Conservation (phyloP, 2,329 filamentous ascomycete genomes). For the Verticillium nubilum region DNA sequence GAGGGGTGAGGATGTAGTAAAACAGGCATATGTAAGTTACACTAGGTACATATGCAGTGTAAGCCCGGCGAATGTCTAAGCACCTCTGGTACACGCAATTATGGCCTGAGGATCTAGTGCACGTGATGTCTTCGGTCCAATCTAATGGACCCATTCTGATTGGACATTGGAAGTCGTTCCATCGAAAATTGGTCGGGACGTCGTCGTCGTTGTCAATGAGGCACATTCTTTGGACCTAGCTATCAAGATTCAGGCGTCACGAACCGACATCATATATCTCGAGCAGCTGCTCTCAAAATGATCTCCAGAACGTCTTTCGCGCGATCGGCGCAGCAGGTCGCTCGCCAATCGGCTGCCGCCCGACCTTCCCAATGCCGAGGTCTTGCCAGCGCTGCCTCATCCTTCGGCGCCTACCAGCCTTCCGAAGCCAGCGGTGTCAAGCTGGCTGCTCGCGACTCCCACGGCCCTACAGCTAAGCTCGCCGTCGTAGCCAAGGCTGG, state of each 20-base stretch:
- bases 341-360: conserved; percentile 53
- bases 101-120: not conserved
- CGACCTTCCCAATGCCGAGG: conserved; percentile 43
- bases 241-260: conserved; percentile 12
- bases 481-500: conserved; percentile 92
- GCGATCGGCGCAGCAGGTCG: conserved; percentile 52
- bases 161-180: conserved; percentile 7
- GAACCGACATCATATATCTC: conserved; percentile 39
- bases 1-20: too few relatives aligned
- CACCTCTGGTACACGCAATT: too few relatives aligned
- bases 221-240: conserved; percentile 14
- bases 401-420: conserved; percentile 81
- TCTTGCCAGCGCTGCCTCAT: conserved; percentile 54
- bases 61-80: too few relatives aligned
- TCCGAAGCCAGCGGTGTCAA: conserved; percentile 85
- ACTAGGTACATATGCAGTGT: too few relatives aligned
- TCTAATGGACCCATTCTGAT: conserved; percentile 1
- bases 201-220: conserved; percentile 7
- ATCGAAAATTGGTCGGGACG: conserved; percentile 16
- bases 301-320: conserved; percentile 57
- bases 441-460: conserved; percentile 83
- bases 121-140: not conserved
- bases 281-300: conserved; percentile 55
- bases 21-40: too few relatives aligned
- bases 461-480: conserved; percentile 83